Base-by-base conservation (phyloP, 345 rosid genomes). In the Brassica juncea region DNA sequence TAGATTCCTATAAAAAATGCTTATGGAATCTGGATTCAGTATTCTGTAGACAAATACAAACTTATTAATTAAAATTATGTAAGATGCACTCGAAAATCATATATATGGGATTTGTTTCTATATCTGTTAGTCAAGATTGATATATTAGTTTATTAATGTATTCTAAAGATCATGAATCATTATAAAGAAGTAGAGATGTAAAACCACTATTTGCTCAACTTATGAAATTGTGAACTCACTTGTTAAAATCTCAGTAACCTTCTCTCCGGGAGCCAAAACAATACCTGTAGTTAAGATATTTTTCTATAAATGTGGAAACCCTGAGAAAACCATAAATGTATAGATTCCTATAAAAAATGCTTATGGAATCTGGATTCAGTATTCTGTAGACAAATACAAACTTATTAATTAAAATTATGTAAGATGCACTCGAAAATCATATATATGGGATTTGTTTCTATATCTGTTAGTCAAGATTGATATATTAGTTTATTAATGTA, bases 151-250 rank as follows among this genome's bases (percentile, higher is more conserved):
- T 44, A 44, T 21, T 34, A 55, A 10, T 0, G 32, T 23, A 52
- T n/a, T 14, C 7, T 32, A 58, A 42, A 60, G 42, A 59, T 32
- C 39, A 54, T 49, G 52, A 60, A 44, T 12, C 14, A 59, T 68
- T 10, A 44, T 44, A 44, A 44, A 39, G 8, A 39, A 16, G 42
- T 12, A 1, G 47, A 6, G 11, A 4, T 42, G 9, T 8, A 21
- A 11, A 69, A 61, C 12, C 55, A 7, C 11, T 25, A 57, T 31
- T n/a, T 34, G 6, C 32, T 58, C n/a, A 68, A 14, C 21, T 21
- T 16, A 55, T 32, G 58, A 64, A 68, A 63, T 39, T 39, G 27
- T 25, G 47, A 28, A 27, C 81, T 77, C 70, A 70, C 80, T 70
- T 77, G 71, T 34, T n/a, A 35, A 52, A 59, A 8, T 62, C 23